Evolutionary conservation across 345 rosid genomes (phyloP), one percentile per base, ranked within the genome.

Genomic region (Salix brachista): DNA sequence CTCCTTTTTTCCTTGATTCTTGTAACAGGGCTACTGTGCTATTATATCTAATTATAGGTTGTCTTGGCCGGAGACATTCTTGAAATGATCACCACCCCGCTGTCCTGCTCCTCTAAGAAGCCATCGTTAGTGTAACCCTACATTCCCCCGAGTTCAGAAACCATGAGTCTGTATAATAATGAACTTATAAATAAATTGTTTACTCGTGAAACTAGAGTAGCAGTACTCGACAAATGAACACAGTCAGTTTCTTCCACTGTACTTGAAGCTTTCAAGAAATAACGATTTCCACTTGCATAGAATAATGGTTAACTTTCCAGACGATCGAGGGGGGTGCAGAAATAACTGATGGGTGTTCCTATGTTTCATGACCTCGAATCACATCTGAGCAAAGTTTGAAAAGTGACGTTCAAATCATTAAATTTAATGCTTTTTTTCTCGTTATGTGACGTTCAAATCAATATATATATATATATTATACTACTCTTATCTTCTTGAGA

Each of bases 11-110:
- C 64, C 48, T 80, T 70, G 65, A 50, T 28, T 67, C 36, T 72
- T 75, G 78, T 9, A 37, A 13, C 17, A 17, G n/a, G 21, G 56
- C 58, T 52, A 19, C 9, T 6, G 58, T 52, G 58, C 8, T 52
- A 52, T 52, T 52, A 6, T 10, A 52, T 18, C 58, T 19, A 19
- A 19, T 6, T 52, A 52, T 2, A 4, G 19, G 7, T 52, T 52
- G 58, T 52, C 58, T 2, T n/a, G 8, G 44, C 1, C 3, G 44
- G 58, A 52, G 61, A 26, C 75, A 77, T 42, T 73, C 75, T 79
- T 69, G 78, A 73, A 26, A 65, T 65, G 69, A 67, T 65, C 19
- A 56, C 75, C 62, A 26, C 28, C 68, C 69, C 56, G 65, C 75
- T 73, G 69, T 41, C 44, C 14, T 41, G 14, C 0, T 41, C 44